phyloP scores from a whole-genome alignment of 305 asterid species.

The Ilex paraguariensis region DNA sequence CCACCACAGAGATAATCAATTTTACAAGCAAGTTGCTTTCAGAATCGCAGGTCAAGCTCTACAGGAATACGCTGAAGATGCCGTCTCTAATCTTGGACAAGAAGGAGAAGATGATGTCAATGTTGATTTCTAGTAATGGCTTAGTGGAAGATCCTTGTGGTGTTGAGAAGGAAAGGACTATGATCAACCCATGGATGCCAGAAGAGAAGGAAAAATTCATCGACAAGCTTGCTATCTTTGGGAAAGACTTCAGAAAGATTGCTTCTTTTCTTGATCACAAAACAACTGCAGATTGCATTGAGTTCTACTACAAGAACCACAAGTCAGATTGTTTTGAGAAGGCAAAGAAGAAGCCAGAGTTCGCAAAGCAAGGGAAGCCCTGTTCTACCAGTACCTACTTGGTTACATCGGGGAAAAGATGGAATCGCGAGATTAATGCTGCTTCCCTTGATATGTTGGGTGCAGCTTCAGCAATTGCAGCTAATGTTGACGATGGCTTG shows the following conservation, averaged over 20 bases:
- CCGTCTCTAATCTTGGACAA: conserved; percentile 84
- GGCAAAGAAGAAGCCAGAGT: conserved; percentile 61
- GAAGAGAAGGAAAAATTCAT: conserved; percentile 77
- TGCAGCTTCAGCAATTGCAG: conserved; percentile 73
- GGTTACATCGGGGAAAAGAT: conserved; percentile 76
- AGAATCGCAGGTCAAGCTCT: conserved; percentile 56
- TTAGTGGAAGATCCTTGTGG: conserved; percentile 86
- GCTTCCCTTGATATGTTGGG: conserved; percentile 81
- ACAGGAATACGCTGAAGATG: conserved; percentile 66
- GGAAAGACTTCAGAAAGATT: conserved; percentile 76
- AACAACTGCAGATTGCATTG: conserved; percentile 86
- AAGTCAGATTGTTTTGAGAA: conserved; percentile 71
- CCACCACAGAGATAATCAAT: conserved; percentile 54
- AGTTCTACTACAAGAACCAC: conserved; percentile 96
- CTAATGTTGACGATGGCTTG: conserved; percentile 38
- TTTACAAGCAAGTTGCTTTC: conserved; percentile 50
- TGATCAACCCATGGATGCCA: conserved; percentile 76
- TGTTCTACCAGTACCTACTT: conserved; percentile 56
- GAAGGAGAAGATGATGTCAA: conserved; percentile 43
- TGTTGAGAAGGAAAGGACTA: conserved; percentile 67
- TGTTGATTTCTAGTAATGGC: conserved; percentile 73
- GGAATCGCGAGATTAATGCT: conserved; percentile 77
- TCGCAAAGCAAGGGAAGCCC: conserved; percentile 52
- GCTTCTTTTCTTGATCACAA: conserved; percentile 81
- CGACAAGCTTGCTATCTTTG: conserved; percentile 65